phyloP scores from a whole-genome alignment of 2,329 filamentous ascomycete genomes.

The Pestalotiopsis sp. region DNA sequence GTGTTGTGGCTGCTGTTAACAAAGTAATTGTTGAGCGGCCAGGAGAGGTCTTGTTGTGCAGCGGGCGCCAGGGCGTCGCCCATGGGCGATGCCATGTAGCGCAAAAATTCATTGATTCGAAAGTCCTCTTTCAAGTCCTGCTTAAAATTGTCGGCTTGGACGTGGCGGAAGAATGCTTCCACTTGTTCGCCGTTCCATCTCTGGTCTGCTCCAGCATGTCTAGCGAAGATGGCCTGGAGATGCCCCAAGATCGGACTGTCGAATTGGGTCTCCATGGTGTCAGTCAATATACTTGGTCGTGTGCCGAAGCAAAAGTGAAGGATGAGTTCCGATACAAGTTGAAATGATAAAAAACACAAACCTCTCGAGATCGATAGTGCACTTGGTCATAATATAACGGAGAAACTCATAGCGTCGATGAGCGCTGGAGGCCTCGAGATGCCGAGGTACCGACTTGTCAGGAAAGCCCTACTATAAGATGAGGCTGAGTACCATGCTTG shows the following conservation, averaged over 20 bases:
- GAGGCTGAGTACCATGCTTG: not conserved
- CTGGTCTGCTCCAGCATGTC: constrained; percentile 40
- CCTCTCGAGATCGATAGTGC: too few relatives aligned
- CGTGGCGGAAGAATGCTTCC: constrained; percentile 46
- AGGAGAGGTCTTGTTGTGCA: constrained; percentile 60
- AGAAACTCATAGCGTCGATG: not conserved
- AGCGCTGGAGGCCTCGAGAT: not conserved
- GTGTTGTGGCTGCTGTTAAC: constrained; percentile 96
- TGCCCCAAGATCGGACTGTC: constrained; percentile 40
- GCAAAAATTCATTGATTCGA: constrained; percentile 51
- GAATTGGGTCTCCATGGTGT: constrained; percentile 41
- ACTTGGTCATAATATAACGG: not conserved
- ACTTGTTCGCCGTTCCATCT: constrained; percentile 49
- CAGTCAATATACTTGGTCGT: constrained; percentile 48
- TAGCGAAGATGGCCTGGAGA: constrained; percentile 46
- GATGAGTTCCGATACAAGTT: too few relatives aligned
- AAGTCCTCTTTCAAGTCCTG: constrained; percentile 31
- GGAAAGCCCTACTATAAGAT: not conserved
- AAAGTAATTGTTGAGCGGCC: constrained; percentile 87
- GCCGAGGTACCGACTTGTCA: not conserved
- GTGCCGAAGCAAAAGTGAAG: constrained; percentile 28
- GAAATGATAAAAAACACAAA: not conserved
- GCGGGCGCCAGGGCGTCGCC: constrained; percentile 45
- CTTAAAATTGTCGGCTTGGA: constrained; percentile 42
- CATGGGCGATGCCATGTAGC: constrained; percentile 58